Base-by-base conservation (phyloP, 83 land plant species). In the Isoetes engelmannii region DNA sequence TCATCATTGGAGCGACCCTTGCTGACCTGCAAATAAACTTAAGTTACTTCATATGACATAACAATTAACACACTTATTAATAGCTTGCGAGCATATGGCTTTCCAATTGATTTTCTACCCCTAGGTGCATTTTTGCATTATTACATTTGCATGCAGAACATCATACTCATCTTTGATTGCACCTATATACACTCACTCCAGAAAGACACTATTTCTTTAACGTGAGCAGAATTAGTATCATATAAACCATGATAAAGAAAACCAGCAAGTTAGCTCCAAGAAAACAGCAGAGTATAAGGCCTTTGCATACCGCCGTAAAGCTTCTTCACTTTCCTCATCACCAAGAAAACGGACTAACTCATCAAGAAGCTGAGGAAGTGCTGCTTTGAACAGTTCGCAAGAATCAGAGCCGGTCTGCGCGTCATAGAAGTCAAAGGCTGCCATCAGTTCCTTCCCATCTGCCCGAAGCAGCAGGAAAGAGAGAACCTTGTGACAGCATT, bases 351-450 rank as follows among this genome's bases (percentile, higher is more conserved):
- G 85, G 8, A 95, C 76, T 76, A 95, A 86, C 70, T 95, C 99
- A 51, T 91, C 94, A 42, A 95, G 80, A 6, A 95, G 86, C 67
- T 85, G 91, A 48, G 90, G 97, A 73, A 95, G 75, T 67, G 89
- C 94, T 68, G 97, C 97, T 48, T 85, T 80, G 82, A 95, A 91
- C 9, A 91, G 85, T 70, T 95, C 99, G 54, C 85, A 80, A 43
- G 80, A 74, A 47, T 82, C 82, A 44, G 90, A 88, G 55, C 85
- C 89, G 50, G 89, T 95, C 67, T 91, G 91, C 0, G 69, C 75
- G 57, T 86, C 94, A 75, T 91, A 91, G 65, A 91, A 95, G 57
- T 86, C 79, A 75, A 95, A 76, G 50, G 83, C 89, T 70, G 89
- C 80, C 47, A 78, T 41, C 74, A 95, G 74, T 17, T 83, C 83